Evolutionary conservation across 2,329 filamentous ascomycete species (phyloP), one percentile per base, ranked within the genome.

Genomic region (Fusarium coffeatum): DNA sequence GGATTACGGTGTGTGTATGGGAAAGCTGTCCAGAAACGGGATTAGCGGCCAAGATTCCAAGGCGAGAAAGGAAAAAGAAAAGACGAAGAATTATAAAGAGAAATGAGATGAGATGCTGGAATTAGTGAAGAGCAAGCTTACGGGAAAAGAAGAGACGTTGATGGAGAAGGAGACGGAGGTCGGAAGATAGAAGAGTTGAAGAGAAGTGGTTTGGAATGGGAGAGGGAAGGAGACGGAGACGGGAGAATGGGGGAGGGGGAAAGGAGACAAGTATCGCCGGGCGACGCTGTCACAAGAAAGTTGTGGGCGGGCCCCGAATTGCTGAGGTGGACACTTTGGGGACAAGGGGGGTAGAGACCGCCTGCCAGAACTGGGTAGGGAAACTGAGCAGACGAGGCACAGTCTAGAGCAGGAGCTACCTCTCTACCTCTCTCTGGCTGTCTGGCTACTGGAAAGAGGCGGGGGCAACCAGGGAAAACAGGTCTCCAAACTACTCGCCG

Each of bases 1-100:
- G 80, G 83, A 82, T 86, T 78, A 75, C 69, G 73, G 69, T 74
- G 75, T 74, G 68, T 66, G 65, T 71, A 72, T 72, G 69, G 56
- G 76, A 76, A 78, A 76, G 73, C 76, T 79, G 73, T 76, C 74
- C 74, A 75, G 73, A 75, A 74, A 76, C 71, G 73, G 73, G 72
- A 74, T 76, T 76, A 76, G 74, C 70, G 73, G 73, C 69, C 66
- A 69, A 67, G 62, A 67, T 61, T 64, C 60, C 43, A 62, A 68
- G 55, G 62, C 27, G 32, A 63, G 47, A 64, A 57, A 59, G 63
- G 63, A 64, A 64, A 67, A 54, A 70, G 73, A 71, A 68, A 71
- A 66, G 69, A 48, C 59, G 46, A 55, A 72, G 57, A 60, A 56
- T 34, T 59, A 57, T 76, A 64, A 68, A 69, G 64, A 60, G 64